phyloP scores from a whole-genome alignment of 2,329 filamentous ascomycete genomes.

The Orbilia ellipsospora region DNA sequence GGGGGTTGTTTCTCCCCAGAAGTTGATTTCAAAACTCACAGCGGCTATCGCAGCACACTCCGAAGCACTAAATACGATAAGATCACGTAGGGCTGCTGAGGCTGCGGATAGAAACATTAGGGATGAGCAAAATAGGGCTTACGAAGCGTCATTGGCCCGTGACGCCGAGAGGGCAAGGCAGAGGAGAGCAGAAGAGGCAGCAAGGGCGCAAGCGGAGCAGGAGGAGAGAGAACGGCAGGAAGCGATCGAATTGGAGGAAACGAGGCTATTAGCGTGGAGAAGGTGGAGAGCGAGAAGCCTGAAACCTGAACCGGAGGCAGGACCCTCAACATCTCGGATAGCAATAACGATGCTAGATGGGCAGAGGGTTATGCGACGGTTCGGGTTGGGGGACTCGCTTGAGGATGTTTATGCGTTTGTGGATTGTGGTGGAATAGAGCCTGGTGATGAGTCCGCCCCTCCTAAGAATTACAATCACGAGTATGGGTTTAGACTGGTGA shows the following conservation, averaged over 20 bases:
- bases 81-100: slow-evolving; percentile 81
- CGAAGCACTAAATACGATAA: slow-evolving; percentile 77
- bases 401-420: slow-evolving; percentile 97
- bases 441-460: slow-evolving; percentile 61
- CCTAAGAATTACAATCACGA: slow-evolving; percentile 80
- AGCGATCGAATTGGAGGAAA: slow-evolving; percentile 68
- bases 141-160: slow-evolving; percentile 87
- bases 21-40: slow-evolving; percentile 81
- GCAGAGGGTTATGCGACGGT: slow-evolving; percentile 80
- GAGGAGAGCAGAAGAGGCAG: slow-evolving; percentile 74
- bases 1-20: slow-evolving; percentile 75
- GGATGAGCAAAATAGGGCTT: slow-evolving; percentile 91
- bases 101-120: slow-evolving; percentile 82
- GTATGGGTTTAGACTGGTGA: slow-evolving; percentile 86
- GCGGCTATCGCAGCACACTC: slow-evolving; percentile 78
- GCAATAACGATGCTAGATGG: slow-evolving; percentile 73
- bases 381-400: slow-evolving; percentile 74
- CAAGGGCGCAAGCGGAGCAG: slow-evolving; percentile 71
- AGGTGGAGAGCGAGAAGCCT: slow-evolving; percentile 79
- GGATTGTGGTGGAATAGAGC: slow-evolving; percentile 81
- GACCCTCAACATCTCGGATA: slow-evolving; percentile 69
- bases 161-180: slow-evolving; percentile 86
- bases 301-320: slow-evolving; percentile 73
- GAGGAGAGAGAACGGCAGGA: slow-evolving; percentile 66
- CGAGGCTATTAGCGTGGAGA: slow-evolving; percentile 70